A percentile compares a stretch with the other conserved stretches of the same genome.
Conservation (phyloP, 768 basidiomycete species). For the Piloderma croceum region DNA sequence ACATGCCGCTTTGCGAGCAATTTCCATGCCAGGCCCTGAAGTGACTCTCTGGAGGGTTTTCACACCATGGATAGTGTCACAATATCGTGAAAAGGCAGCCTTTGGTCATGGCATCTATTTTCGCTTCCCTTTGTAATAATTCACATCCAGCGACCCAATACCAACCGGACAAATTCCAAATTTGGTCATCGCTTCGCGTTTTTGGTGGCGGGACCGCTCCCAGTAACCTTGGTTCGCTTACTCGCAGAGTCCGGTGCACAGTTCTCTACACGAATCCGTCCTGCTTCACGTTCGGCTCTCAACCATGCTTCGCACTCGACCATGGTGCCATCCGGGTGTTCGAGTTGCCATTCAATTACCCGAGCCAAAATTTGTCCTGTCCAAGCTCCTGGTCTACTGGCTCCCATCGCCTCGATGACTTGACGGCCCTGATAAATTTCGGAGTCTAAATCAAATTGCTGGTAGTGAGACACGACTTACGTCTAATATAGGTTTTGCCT, state of each 20-base stretch:
- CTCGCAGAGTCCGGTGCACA: slow-evolving; percentile 12
- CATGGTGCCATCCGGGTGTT: slow-evolving; percentile 59
- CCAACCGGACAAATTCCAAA: too few species aligned
- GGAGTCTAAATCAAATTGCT: too few species aligned
- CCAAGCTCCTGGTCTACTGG: slow-evolving; percentile 62
- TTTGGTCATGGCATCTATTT: too few species aligned
- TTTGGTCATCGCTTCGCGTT: slow-evolving; percentile 23
- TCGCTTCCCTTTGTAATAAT: too few species aligned
- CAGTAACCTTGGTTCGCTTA: slow-evolving; percentile 21
- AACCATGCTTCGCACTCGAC: slow-evolving; percentile 73
- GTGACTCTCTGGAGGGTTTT: too few species aligned
- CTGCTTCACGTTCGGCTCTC: slow-evolving; percentile 42
- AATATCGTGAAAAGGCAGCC: too few species aligned
- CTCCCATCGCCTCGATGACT: slow-evolving; percentile 47
- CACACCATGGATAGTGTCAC: too few species aligned
- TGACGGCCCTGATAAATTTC: slow-evolving; percentile 59
- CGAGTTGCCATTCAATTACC: slow-evolving; percentile 83
- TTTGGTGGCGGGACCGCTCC: slow-evolving; percentile 19
- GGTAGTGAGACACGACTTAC: slow-evolving; percentile 40
- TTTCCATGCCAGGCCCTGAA: too few species aligned
- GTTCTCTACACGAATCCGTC: slow-evolving; percentile 35
- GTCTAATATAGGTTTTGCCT: slow-evolving; percentile 70
- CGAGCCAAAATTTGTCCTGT: slow-evolving; percentile 56
- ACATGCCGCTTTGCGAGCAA: too few species aligned
- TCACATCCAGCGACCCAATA: too few species aligned